Evolutionary conservation across 495 filamentous ascomycete species (phyloP), one percentile per base, ranked within the genome.

Genomic region (Aspergillus saccharolyticus): DNA sequence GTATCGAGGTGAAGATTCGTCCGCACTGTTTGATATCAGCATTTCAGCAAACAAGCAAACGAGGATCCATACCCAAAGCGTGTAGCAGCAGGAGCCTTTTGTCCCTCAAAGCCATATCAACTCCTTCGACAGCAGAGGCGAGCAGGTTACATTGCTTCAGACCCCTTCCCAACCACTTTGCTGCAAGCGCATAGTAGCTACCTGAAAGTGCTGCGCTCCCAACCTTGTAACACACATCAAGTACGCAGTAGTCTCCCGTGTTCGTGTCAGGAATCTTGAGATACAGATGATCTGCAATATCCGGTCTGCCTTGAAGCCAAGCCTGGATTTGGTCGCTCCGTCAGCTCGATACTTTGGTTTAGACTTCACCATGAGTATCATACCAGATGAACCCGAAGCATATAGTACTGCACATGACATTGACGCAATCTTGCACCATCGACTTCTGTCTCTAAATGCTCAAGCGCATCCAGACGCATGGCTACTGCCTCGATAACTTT

Each of bases 251-350:
- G 15, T 80, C 71, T 52, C 86, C 79, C 9, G 80, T 3, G 7
- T 66, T 66, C 10, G 75, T 66, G 9, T 65, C 57, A 22, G 76
- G 70, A 8, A 79, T 66, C 61, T 89, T 88, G 16, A 73, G 73
- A 69, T 86, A 91, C 74, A 93, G 80, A 66, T 88, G 83, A 53
- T 94, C 88, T 10, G 90, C 89, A 28, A 95, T 77, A 55, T 92
- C 86, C 24, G 85, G 72, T 28, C 86, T 79, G 44, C 80, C 78
- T 64, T 89, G 84, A 47, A 80, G 77, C 87, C 85, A 93, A 24
- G 87, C 81, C 88, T 95, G 59, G 1, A 24, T 4, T 28, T 28
- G 4, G 9, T 4, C 9, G 4, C n/a, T 42, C 22, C 7, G 1
- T 21, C 9, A 42, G 57, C 42, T n/a, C n/a, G n/a, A n/a, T n/a